Evolutionary conservation across 2,329 filamentous ascomycete genomes (phyloP).

Genomic region (Neofusicoccum kwambonambiense): DNA sequence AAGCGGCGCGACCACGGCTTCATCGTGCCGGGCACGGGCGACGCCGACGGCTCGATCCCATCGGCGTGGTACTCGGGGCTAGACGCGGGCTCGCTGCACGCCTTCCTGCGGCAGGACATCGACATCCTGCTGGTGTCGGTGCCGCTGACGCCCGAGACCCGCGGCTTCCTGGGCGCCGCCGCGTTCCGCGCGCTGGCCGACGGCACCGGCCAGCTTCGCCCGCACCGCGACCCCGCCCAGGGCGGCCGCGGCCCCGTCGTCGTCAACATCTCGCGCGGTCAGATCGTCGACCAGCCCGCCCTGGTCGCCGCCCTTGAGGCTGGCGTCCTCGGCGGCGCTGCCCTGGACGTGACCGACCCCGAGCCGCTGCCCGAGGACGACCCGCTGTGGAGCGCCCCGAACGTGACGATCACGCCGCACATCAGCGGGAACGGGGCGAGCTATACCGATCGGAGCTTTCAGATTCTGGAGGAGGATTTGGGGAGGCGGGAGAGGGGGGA

Average conservation of each 20-base stretch:
- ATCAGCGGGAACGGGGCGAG: constrained; percentile 55
- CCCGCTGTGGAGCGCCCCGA: constrained; percentile 67
- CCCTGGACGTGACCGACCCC: constrained; percentile 76
- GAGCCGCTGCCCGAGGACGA: constrained; percentile 70
- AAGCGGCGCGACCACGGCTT: constrained; percentile 64
- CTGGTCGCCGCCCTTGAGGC: constrained; percentile 62
- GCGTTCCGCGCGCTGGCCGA: constrained; percentile 58
- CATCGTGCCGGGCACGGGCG: constrained; percentile 66
- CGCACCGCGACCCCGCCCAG: neutral
- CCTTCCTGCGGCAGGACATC: constrained; percentile 56
- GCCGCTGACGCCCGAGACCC: constrained; percentile 57
- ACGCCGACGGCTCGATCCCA: constrained; percentile 56
- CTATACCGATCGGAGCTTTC: constrained; percentile 58
- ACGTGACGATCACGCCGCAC: constrained; percentile 69
- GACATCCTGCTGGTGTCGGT: constrained; percentile 59
- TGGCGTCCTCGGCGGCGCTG: constrained; percentile 62
- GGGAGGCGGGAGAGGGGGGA: constrained; percentile 52
- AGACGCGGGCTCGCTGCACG: constrained; percentile 50
- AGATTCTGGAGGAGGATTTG: constrained; percentile 60
- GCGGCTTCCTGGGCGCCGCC: constrained; percentile 51
- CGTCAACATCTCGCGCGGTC: constrained; percentile 69
- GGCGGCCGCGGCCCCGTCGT: constrained; percentile 53
- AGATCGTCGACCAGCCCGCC: constrained; percentile 60
- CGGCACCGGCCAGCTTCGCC: neutral
- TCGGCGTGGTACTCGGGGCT: constrained; percentile 58